Percentiles rank a stretch among this genome's conserved stretches.
These are phyloP conservation scores for Evernia prunastri DNA, from an alignment of 495 filamentous ascomycete species.

Conservation along the genomic window DNA sequence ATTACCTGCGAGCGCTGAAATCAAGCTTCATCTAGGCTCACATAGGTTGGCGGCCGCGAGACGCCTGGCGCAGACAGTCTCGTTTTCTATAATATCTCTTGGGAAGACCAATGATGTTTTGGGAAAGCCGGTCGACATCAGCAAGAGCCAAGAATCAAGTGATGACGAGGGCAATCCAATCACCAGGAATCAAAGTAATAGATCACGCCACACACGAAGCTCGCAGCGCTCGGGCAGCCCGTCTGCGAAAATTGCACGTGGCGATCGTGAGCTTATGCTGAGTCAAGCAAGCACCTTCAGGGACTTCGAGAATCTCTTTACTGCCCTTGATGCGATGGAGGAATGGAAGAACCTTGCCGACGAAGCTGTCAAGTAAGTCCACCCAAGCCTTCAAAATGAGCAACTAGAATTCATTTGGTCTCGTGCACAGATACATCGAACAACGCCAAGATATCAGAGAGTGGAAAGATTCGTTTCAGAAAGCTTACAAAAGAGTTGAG, in stretches of 20 bases:
- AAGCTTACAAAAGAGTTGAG: conserved; percentile 33
- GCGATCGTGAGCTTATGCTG: conserved; percentile 33
- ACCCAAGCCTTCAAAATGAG: conserved; percentile 28
- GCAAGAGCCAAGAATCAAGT: conserved; percentile 8
- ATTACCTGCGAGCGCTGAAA: background rate
- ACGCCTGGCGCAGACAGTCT: conserved; percentile 47
- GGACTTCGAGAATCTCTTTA: conserved; percentile 65
- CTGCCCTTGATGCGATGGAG: conserved; percentile 60
- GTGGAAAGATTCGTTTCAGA: conserved; percentile 32
- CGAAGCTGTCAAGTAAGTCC: conserved; percentile 39
- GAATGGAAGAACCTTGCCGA: conserved; percentile 46
- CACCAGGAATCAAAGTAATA: background rate
- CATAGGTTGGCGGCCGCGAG: conserved; percentile 55
- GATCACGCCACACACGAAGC: conserved; percentile 11
- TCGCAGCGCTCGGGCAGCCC: conserved; percentile 6
- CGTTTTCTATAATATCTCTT: conserved; percentile 34
- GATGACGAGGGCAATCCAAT: conserved; percentile 16
- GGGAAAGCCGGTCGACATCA: conserved; percentile 23
- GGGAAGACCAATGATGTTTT: conserved; percentile 26
- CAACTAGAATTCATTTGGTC: conserved; percentile 12
- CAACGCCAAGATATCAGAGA: conserved; percentile 35
- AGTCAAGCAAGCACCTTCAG: conserved; percentile 56
- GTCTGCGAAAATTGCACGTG: conserved; percentile 4
- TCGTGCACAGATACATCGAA: conserved; percentile 12
- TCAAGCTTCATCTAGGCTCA: background rate